phyloP scores from a whole-genome alignment of 495 filamentous ascomycete genomes.

The Melanomma pulvis-pyrius region DNA sequence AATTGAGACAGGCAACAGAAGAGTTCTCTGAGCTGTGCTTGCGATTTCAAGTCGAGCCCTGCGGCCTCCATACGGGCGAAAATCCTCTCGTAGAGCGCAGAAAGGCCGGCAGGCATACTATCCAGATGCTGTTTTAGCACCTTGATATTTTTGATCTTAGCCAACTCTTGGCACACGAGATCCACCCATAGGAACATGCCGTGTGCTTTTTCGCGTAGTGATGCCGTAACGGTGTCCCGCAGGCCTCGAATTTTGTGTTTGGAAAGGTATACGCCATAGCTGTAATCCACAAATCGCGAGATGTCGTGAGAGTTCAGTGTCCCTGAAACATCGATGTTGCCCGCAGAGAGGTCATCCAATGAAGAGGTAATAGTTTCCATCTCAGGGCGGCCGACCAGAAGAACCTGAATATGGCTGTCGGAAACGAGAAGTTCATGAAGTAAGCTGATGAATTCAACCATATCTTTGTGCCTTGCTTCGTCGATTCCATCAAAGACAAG shows the following conservation, averaged over 20 bases:
- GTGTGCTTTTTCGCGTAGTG: background rate
- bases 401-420: background rate
- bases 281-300: background rate
- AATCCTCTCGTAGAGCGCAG: background rate
- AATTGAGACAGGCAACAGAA: constrained; percentile 2
- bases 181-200: background rate
- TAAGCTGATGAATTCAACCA: background rate
- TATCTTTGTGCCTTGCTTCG: background rate
- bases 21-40: background rate
- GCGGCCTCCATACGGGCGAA: background rate
- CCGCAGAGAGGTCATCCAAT: background rate
- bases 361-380: background rate
- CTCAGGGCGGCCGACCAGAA: background rate
- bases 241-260: constrained; percentile 1
- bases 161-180: background rate
- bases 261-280: background rate
- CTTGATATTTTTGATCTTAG: constrained; percentile 4
- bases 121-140: background rate
- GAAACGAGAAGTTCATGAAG: background rate
- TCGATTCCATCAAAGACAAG: constrained; percentile 1
- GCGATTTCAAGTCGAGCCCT: background rate
- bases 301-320: background rate
- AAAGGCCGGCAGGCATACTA: background rate
- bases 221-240: background rate
- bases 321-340: background rate